phyloP scores from a whole-genome alignment of 2,329 filamentous ascomycete species.

The Sphaceloma murrayae region DNA sequence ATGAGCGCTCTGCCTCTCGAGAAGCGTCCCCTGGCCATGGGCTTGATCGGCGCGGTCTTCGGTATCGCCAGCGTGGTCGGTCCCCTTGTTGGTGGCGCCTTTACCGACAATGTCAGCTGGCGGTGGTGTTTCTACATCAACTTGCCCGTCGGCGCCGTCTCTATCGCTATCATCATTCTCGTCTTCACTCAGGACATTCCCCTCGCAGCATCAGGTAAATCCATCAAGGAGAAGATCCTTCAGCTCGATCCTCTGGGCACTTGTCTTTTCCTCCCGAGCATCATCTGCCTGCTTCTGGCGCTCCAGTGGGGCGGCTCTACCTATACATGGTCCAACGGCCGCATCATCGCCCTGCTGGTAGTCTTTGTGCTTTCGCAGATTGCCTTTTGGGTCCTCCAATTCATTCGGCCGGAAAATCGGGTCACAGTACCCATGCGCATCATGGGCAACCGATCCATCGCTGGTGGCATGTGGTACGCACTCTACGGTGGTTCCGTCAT shows the following conservation, averaged over 20 bases:
- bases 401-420: conserved; percentile 34
- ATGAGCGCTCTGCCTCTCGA: conserved; percentile 37
- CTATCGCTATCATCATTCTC: conserved; percentile 21
- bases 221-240: conserved; percentile 27
- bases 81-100: conserved; percentile 36
- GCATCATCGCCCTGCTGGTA: conserved; percentile 39
- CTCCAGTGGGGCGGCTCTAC: conserved; percentile 39
- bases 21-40: conserved; percentile 41
- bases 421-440: conserved; percentile 41
- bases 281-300: conserved; percentile 35
- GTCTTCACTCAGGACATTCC: conserved; percentile 13
- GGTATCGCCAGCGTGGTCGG: conserved; percentile 41
- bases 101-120: conserved; percentile 36
- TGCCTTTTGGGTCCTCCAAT: conserved; percentile 35
- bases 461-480: conserved; percentile 33
- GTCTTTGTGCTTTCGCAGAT: conserved; percentile 34
- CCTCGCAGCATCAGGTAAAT: conserved; percentile 3
- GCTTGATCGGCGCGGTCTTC: conserved; percentile 36
- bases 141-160: conserved; percentile 41
- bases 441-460: conserved; percentile 37
- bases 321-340: conserved; percentile 32
- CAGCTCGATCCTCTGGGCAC: conserved; percentile 42
- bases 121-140: conserved; percentile 47
- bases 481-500: conserved; percentile 21
- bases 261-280: conserved; percentile 33